Evolutionary conservation across 805 yeast species (phyloP).

Genomic region (Sungouiozyma intestinalis): DNA sequence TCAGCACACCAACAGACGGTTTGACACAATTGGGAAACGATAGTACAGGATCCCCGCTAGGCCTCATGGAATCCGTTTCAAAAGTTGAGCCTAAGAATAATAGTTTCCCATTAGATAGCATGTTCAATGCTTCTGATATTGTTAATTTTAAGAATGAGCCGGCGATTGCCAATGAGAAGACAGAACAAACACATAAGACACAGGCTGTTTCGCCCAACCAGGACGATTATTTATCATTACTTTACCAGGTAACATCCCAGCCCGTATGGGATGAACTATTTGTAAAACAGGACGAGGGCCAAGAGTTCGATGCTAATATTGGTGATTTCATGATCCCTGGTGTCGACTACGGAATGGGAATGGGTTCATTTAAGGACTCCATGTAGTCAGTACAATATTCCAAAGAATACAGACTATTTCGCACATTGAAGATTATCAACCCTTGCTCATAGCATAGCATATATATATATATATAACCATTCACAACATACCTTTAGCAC

Average conservation of each 20-base stretch:
- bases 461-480: no score
- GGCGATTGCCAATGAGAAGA: conserved; percentile 3
- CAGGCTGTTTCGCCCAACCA: not conserved
- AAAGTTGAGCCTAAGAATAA: not conserved
- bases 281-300: conserved; percentile 5
- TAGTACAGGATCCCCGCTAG: not conserved
- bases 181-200: not conserved
- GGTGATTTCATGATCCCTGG: not conserved
- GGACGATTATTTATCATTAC: conserved; percentile 30
- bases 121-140: not conserved
- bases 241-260: conserved; percentile 53
- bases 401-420: no score
- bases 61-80: not conserved
- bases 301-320: not conserved
- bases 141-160: not conserved
- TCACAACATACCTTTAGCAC: no score
- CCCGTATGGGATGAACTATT: conserved; percentile 47
- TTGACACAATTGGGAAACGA: not conserved
- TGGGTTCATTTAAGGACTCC: not conserved
- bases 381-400: no score
- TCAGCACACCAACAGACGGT: conserved; percentile 7
- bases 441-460: no score
- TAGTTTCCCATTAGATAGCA: not conserved
- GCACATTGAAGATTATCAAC: no score
- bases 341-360: not conserved